Base-by-base conservation (phyloP, 225 moss, liverwort and hornwort species). In the Pseudoscleropodium purum region DNA sequence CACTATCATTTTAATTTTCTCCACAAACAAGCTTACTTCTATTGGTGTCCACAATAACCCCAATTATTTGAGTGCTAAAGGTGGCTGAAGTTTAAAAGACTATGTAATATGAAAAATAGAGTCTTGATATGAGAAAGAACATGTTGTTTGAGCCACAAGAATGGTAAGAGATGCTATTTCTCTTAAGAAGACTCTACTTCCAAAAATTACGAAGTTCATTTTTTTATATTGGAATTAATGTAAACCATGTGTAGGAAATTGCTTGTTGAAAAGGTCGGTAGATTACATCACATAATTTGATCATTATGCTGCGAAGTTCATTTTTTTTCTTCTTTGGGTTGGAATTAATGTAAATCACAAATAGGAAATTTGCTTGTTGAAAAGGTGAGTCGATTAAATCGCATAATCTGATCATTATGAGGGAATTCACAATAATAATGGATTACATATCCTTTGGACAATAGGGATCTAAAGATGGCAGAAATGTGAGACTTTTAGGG, bases 21-120 rank as follows among this genome's bases (percentile, higher is more conserved):
- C 20, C 2, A 33, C 13, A 57, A 13, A 21, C 5, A 8, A 7
- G 6, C 52, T 52, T 77, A 5, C 1, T 77, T 0, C 5, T 6
- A 54, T 24, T 77, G 9, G 23, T 77, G 0, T 36, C 36, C 2
- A 20, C 15, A 52, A 77, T 51, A 13, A 33, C 0, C 1, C 5
- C 5, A 52, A 21, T 52, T 36, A 34, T 1, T 14, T 5, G 51
- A 51, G 21, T 20, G 21, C 11, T 49, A 31, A 19, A 2, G 20
- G 13, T 20, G 21, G 2, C 2, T 4, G 2, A 21, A 51, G 4
- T 5, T 14, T 34, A 13, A 21, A 21, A 0, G 21, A 34, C 29
- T 17, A 29, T 2, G 18, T 45, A 74, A 45, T 74, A 30, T 74
- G 14, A 37, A 78, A 60, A 78, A 9, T 24, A 54, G 36, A 54